These are phyloP conservation scores for Calonectria honghensis DNA, from an alignment of 2,329 filamentous ascomycete genomes.

Conservation along the genomic window DNA sequence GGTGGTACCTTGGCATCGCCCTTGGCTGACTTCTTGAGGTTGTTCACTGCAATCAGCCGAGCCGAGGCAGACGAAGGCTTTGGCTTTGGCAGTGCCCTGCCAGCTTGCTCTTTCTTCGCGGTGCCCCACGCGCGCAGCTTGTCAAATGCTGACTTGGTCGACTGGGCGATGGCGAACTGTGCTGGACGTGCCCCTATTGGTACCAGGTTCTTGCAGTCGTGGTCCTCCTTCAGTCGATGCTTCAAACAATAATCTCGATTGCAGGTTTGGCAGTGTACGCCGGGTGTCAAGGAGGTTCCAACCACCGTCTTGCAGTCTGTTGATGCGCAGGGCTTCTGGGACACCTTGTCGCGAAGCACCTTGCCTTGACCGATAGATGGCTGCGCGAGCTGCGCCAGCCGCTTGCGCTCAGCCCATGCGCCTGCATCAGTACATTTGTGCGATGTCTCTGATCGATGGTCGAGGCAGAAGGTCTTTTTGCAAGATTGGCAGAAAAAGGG, in stretches of 20 bases:
- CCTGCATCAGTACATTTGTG: conserved; percentile 81
- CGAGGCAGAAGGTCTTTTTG: conserved; percentile 88
- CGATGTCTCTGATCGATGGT: conserved; percentile 90
- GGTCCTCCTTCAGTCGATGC: conserved; percentile 85
- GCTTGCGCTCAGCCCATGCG: conserved; percentile 76
- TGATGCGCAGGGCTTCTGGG: conserved; percentile 81
- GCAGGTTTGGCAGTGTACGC: conserved; percentile 82
- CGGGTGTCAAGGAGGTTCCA: conserved; percentile 80
- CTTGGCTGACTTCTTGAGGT: conserved; percentile 90
- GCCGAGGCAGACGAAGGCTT: conserved; percentile 79
- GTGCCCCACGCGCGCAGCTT: conserved; percentile 87
- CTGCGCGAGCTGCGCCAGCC: conserved; percentile 72
- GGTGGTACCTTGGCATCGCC: conserved; percentile 87
- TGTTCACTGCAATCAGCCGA: conserved; percentile 81
- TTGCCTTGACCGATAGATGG: conserved; percentile 73
- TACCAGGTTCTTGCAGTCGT: conserved; percentile 87
- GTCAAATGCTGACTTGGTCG: conserved; percentile 83
- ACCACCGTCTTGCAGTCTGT: conserved; percentile 81
- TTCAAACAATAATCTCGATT: conserved; percentile 86
- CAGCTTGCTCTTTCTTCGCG: conserved; percentile 80
- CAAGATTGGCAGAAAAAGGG: conserved; percentile 97
- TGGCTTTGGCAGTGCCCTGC: conserved; percentile 75
- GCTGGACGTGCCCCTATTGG: conserved; percentile 71
- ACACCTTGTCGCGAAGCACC: conserved; percentile 72
- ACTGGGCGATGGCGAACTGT: conserved; percentile 73